These are phyloP conservation scores for Tilletiopsis washingtonensis DNA, from an alignment of 1,284 basidiomycete species.

Conservation along the genomic window DNA sequence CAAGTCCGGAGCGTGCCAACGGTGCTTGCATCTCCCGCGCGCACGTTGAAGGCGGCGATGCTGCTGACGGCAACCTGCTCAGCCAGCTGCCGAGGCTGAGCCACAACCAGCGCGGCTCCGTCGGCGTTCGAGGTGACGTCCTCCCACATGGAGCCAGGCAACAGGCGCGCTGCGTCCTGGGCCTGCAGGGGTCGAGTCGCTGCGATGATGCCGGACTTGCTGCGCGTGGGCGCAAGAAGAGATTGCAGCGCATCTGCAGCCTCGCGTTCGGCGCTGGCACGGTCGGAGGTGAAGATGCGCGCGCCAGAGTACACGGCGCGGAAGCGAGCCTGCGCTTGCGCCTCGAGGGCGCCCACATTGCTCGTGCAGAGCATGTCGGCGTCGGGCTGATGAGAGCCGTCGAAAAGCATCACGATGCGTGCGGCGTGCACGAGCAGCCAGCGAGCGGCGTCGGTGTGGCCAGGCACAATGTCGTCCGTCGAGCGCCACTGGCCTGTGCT, in stretches of 20 bases:
- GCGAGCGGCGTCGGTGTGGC: background rate
- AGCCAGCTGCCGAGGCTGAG: background rate
- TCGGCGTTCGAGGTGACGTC: background rate
- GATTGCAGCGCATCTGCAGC: background rate
- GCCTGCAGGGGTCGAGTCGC: background rate
- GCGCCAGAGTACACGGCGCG: background rate
- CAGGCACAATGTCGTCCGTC: background rate
- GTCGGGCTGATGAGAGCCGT: background rate
- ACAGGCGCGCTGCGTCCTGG: background rate
- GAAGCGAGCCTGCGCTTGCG: background rate
- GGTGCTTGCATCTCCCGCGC: background rate
- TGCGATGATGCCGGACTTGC: background rate
- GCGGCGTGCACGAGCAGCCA: background rate
- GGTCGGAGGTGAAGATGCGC: background rate
- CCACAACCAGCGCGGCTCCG: background rate
- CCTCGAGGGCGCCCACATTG: background rate
- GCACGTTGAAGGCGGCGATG: background rate
- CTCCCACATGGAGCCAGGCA: background rate
- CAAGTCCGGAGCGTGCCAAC: background rate
- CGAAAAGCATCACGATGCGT: background rate
- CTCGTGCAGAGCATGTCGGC: background rate
- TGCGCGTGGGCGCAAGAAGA: background rate
- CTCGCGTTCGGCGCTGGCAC: background rate
- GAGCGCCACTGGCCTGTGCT: background rate
- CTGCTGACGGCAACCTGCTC: background rate